A percentile compares a stretch with the other conserved stretches of the same genome.
phyloP scores from a whole-genome alignment of 176 grass and related monocot genomes.

The Carex pumila region DNA sequence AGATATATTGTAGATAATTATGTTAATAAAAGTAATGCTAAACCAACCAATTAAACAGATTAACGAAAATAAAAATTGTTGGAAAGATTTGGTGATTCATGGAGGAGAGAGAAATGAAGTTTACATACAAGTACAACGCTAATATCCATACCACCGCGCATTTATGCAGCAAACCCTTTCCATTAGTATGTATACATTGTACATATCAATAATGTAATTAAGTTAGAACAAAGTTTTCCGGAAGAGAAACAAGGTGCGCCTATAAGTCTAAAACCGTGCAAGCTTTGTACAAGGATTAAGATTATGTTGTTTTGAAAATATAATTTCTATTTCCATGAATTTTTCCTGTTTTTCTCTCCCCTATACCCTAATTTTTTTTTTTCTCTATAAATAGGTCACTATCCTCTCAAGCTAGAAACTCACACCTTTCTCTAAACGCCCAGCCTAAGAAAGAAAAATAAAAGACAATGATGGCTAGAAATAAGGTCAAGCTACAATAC shows the following conservation, averaged over 20 bases:
- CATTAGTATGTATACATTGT: neutral
- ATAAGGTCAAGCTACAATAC: constrained; percentile 23
- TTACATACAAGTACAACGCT: neutral
- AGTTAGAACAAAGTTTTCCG: neutral
- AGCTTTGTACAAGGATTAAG: no score
- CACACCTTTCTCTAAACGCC: neutral
- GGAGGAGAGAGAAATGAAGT: neutral
- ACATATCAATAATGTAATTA: neutral
- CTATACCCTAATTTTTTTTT: neutral
- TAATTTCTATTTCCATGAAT: neutral
- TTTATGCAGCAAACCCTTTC: neutral
- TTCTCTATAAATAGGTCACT: neutral
- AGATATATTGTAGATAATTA: no score
- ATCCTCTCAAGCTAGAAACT: neutral
- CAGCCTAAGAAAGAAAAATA: neutral
- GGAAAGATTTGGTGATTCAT: neutral
- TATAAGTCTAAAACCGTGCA: neutral
- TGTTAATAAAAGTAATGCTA: neutral
- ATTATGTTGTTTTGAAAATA: neutral
- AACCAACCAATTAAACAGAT: neutral
- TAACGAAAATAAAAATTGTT: neutral
- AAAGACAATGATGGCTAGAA: constrained; percentile 23
- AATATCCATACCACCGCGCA: neutral
- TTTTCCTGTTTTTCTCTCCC: neutral
- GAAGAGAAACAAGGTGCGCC: neutral